phyloP scores from a whole-genome alignment of 2,329 filamentous ascomycete genomes.

The Neonectria punicea region DNA sequence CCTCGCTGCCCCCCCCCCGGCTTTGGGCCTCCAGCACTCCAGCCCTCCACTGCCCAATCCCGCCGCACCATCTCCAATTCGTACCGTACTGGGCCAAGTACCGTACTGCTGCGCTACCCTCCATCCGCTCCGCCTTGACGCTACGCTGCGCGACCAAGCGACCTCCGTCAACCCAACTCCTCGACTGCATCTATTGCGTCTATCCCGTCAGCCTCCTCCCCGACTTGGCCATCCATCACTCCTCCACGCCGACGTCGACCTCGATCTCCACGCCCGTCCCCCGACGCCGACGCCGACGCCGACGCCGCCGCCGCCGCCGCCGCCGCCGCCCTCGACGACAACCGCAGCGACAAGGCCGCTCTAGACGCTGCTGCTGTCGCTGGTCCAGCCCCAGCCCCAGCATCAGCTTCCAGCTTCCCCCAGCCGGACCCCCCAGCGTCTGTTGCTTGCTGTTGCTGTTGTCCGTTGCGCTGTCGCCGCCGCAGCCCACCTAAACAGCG shows the following conservation, averaged over 20 bases:
- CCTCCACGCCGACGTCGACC: conserved; percentile 23
- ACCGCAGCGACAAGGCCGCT: conserved; percentile 17
- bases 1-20: conserved; percentile 23
- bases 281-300: conserved; percentile 38
- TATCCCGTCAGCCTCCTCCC: conserved; percentile 30
- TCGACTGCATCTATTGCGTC: conserved; percentile 39
- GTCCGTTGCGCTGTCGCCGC: conserved; percentile 25
- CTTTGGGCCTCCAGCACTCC: conserved; percentile 38
- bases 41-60: conserved; percentile 38
- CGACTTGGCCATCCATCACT: conserved; percentile 30
- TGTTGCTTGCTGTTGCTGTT: conserved; percentile 19
- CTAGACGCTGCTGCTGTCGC: conserved; percentile 17
- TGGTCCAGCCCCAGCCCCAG: conserved; percentile 18
- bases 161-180: conserved; percentile 32
- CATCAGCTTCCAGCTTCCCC: conserved; percentile 35
- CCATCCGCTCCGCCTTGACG: conserved; percentile 23
- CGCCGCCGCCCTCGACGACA: conserved; percentile 17
- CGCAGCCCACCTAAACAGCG: conserved; percentile 29
- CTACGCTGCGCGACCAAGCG: conserved; percentile 24
- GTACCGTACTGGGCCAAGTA: conserved; percentile 9
- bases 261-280: conserved; percentile 21
- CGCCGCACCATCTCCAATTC: conserved; percentile 32
- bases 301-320: conserved; percentile 18
- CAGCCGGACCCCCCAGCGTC: conserved; percentile 27
- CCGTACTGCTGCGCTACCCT: conserved; percentile 20